Evolutionary conservation across 2,329 filamentous ascomycete species (phyloP).

Genomic region (Exophiala phaeomuriformis): DNA sequence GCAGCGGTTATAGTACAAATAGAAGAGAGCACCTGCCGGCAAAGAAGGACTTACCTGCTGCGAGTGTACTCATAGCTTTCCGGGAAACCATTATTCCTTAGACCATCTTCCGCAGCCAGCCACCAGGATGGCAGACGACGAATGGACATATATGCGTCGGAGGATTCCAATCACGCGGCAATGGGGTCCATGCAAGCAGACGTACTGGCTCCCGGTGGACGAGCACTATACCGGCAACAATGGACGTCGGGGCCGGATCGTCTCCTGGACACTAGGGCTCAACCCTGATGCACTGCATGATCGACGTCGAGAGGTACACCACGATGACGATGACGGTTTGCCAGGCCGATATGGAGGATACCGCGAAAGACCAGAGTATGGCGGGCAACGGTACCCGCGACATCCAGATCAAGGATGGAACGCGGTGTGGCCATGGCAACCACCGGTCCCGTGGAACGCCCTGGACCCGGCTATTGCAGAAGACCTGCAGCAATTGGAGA

Average conservation of each 20-base stretch:
- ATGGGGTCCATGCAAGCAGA: slow-evolving; percentile 16
- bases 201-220: slow-evolving; percentile 16
- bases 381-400: not conserved
- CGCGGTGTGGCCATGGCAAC: not conserved
- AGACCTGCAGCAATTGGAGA: slow-evolving; percentile 9
- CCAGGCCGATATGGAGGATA: not conserved
- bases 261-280: slow-evolving; percentile 6
- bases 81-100: no score
- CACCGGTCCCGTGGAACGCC: not conserved
- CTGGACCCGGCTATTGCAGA: slow-evolving; percentile 5
- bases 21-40: no score
- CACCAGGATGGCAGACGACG: slow-evolving; percentile 4
- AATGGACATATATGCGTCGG: slow-evolving; percentile 8
- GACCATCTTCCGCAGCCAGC: not conserved
- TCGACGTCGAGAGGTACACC: not conserved
- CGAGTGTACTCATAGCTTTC: no score
- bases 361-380: not conserved
- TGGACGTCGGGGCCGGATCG: slow-evolving; percentile 6
- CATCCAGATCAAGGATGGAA: slow-evolving; percentile 2
- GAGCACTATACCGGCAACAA: slow-evolving; percentile 8
- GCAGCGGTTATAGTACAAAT: no score
- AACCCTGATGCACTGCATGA: slow-evolving; percentile 9
- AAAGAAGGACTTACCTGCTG: no score
- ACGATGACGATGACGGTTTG: not conserved
- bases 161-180: slow-evolving; percentile 10